Base-by-base conservation (phyloP, 164 flowering plant genomes). In the Vitis rupestris region DNA sequence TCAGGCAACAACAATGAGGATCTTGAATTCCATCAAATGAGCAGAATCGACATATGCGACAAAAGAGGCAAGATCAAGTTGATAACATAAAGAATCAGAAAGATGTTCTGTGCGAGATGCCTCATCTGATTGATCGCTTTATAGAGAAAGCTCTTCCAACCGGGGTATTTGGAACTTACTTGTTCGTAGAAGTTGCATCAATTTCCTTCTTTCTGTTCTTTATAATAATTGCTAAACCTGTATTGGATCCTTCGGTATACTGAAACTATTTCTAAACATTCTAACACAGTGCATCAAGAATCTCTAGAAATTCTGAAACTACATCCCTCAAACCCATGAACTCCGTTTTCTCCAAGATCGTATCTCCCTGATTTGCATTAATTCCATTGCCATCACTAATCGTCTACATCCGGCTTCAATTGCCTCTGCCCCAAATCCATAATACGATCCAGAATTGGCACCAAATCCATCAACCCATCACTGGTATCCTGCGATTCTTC, bases 221-320 rank as follows among this genome's bases (percentile, higher is more conserved):
- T 17, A 17, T 17, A 17, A 17, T 17, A 17, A 17, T 17, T 17
- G 17, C 17, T 17, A 17, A 17, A 17, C 17, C 17, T 17, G 17
- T 75, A 67, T 84, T 86, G 74, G 71, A 72, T 17, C 48, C 62
- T 47, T 83, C 90, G 51, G 72, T 63, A 68, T 78, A 79, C 49
- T 78, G 75, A 50, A 87, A 64, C 75, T 95, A 97, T 71, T 72
- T 80, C 78, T 80, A 74, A 49, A 91, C 80, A 80, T 90, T 93
- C 77, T 63, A 76, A 77, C 90, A 86, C 77, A 95, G 59, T 0
- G 90, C 92, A 59, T 88, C 90, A 72, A 90, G 87, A 68, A 91
- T 67, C 66, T 86, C 93, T 0, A 89, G 75, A 29, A 81, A 73
- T 16, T 88, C 93, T 83, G 85, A 68, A 53, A 89, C 73, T 13